phyloP scores from a whole-genome alignment of 192 early-diverging fungal genomes.

The Chytriomyces hyalinus region DNA sequence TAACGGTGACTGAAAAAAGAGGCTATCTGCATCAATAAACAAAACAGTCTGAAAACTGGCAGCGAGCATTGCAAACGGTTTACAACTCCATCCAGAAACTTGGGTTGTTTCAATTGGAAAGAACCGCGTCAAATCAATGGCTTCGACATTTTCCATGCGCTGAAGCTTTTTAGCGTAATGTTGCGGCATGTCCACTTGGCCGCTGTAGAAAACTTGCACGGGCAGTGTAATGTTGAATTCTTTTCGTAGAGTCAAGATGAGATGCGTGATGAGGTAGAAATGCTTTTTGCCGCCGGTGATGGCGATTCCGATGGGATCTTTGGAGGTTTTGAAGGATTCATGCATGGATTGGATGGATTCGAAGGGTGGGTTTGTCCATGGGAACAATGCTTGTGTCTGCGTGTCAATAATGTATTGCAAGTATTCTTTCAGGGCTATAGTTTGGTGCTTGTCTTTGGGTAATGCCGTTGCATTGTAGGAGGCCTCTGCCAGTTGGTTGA shows the following conservation, averaged over 20 bases:
- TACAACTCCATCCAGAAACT: conserved; percentile 65
- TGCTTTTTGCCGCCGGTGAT: conserved; percentile 17
- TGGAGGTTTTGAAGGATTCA: not conserved
- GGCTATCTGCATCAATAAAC: conserved; percentile 74
- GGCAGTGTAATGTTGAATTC: conserved; percentile 7
- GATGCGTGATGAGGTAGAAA: conserved; percentile 10
- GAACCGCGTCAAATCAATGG: not conserved
- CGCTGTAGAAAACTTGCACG: conserved; percentile 17
- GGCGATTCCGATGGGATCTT: not conserved
- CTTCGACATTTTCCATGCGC: conserved; percentile 6
- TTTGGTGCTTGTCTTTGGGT: no score
- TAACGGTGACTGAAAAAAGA: conserved; percentile 66
- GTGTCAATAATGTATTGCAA: not conserved
- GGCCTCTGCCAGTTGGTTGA: no score
- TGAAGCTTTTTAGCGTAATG: not conserved
- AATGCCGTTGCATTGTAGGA: no score
- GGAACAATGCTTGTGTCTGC: not conserved
- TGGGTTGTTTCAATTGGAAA: conserved; percentile 1
- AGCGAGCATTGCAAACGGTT: conserved; percentile 72
- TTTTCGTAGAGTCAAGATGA: conserved; percentile 5
- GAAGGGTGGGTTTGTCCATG: not conserved
- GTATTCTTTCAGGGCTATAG: no score
- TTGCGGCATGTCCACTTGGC: not conserved
- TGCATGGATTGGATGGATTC: not conserved
- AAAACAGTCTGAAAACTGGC: conserved; percentile 66